A percentile compares a stretch with the other conserved stretches of the same genome.
phyloP scores from a whole-genome alignment of 306 rosid genomes.

The Malus orientalis region DNA sequence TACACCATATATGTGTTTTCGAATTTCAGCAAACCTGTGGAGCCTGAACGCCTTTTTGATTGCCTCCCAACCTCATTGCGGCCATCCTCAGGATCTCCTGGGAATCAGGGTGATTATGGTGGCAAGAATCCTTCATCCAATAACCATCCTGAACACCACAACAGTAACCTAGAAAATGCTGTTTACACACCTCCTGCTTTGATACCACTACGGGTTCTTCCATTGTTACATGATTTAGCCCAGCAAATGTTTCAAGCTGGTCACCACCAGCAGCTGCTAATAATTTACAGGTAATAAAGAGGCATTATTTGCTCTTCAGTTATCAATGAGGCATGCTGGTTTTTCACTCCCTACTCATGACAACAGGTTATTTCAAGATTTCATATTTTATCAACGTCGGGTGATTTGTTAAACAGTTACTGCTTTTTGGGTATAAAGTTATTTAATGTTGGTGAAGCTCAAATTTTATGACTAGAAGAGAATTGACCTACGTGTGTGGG shows the following conservation, averaged over 20 bases:
- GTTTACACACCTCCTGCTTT: constrained; percentile 82
- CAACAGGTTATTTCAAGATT: background rate
- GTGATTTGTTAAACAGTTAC: background rate
- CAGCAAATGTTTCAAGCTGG: constrained; percentile 96
- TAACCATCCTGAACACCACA: constrained; percentile 56
- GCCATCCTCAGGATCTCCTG: constrained; percentile 89
- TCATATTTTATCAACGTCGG: background rate
- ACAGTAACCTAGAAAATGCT: constrained; percentile 53
- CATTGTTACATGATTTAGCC: constrained; percentile 74
- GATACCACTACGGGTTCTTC: constrained; percentile 79
- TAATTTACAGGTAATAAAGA: constrained; percentile 54
- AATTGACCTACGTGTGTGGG: background rate
- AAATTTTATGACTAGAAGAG: background rate
- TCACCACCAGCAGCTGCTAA: constrained; percentile 66
- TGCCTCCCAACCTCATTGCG: constrained; percentile 93
- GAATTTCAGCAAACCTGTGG: constrained; percentile 90
- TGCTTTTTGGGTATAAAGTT: background rate
- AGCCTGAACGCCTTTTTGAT: constrained; percentile 93
- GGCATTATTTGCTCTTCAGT: background rate
- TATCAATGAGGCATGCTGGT: background rate
- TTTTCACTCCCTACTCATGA: background rate
- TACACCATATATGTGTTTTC: background rate
- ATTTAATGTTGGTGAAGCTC: background rate
- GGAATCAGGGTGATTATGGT: constrained; percentile 46
- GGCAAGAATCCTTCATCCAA: constrained; percentile 48